Base-by-base conservation (phyloP, 2,329 filamentous ascomycete genomes). In the Trichophyton benhamiae region DNA sequence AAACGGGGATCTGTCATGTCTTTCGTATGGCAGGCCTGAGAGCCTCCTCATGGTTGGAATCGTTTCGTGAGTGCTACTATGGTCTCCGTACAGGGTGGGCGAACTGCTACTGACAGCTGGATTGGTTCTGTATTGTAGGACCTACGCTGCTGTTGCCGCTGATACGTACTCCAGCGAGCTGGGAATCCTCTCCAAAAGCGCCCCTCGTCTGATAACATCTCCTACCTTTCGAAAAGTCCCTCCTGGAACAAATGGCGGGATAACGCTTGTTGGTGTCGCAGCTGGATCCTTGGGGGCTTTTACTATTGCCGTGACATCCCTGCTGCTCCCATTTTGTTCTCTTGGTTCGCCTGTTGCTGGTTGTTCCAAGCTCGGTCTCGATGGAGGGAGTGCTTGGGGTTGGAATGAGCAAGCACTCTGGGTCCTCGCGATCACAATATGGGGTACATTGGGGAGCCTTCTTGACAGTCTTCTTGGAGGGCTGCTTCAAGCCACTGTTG, bases 91-190 rank as follows among this genome's bases (percentile, higher is more conserved):
- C 53, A 15, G 9, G 36, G 30, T 44, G 20, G 22, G 8, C 49
- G 13, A 1, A 58, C 58, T 17, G 11, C 3, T 22, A n/a, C 46
- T 61, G 42, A 64, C 25, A 1, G 11, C 58, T n/a, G 42, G 36
- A 15, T 17, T 25, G 36, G n/a, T 17, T 25, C 58, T 42, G 15
- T 30, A 15, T 9, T 59, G 46, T 61, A 76, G 74, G 48, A 92
- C 96, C 76, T 99, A 99, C 70, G 92, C 91, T 27, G 89, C 89
- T 57, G 91, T 95, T 8, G 85, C 90, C 20, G 89, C 92, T 58
- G 94, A 99, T 73, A 99, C 94, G 0, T 94, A 96, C 72, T 91
- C 88, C 62, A 96, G 91, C 9, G 94, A 99, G 77, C 84, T 99
- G 20, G 94, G 94, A 13, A 99, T 99, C 61, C 80, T 99, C 11